These are phyloP conservation scores for Nelumbo lutea DNA, from an alignment of 164 flowering plant species.

Conservation along the genomic window DNA sequence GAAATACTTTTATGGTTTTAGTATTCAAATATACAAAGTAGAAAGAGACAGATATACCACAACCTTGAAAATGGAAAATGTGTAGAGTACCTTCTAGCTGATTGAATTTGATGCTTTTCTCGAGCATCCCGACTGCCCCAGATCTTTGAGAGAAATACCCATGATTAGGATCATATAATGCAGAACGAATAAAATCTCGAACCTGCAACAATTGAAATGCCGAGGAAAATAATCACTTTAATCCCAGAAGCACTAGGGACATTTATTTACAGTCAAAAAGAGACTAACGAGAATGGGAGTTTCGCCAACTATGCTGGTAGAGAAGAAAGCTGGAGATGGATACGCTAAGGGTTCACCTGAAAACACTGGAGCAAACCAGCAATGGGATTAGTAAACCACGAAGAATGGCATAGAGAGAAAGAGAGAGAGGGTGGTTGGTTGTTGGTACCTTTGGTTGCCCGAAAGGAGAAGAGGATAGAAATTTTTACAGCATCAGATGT, in stretches of 20 bases:
- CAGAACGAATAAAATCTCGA: slow-evolving; percentile 79
- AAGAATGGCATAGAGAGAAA: neutral
- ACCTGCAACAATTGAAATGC: slow-evolving; percentile 40
- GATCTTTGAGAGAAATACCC: slow-evolving; percentile 86
- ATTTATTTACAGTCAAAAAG: slow-evolving; percentile 1
- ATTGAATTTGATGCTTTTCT: slow-evolving; percentile 70
- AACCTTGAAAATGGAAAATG: no score
- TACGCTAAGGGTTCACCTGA: neutral
- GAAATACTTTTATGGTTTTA: no score
- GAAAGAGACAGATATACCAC: no score
- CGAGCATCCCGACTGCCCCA: slow-evolving; percentile 76
- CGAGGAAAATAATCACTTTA: neutral
- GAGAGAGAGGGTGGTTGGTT: neutral
- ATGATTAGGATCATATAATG: slow-evolving; percentile 68
- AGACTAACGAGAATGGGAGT: slow-evolving; percentile 55
- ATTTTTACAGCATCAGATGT: neutral
- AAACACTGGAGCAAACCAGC: neutral
- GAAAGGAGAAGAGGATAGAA: slow-evolving; percentile 7
- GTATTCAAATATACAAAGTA: no score
- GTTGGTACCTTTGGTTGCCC: slow-evolving; percentile 1
- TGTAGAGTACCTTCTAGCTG: slow-evolving; percentile 56
- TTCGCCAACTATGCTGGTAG: slow-evolving; percentile 55
- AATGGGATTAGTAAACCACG: neutral
- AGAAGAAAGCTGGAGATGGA: slow-evolving; percentile 36
- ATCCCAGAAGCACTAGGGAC: neutral